Conservation (phyloP, 2,329 filamentous ascomycete species). For the Fonsecaea pugnacius region DNA sequence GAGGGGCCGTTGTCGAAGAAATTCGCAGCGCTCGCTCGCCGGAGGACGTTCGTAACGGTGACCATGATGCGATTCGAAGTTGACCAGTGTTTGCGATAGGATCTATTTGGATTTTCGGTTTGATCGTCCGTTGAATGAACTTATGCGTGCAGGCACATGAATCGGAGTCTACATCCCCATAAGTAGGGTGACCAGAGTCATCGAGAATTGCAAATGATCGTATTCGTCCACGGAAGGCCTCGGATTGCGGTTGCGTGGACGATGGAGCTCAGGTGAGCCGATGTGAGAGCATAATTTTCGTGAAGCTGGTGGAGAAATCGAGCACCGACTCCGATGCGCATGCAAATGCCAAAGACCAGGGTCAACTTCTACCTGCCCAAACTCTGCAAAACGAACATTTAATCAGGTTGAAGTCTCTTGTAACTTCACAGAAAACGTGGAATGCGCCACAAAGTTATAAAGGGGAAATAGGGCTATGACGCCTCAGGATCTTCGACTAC, state of each 20-base stretch:
- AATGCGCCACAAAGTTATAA: background rate
- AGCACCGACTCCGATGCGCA: background rate
- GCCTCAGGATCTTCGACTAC: background rate
- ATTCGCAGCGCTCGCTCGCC: slow-evolving; percentile 21
- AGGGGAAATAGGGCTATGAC: background rate
- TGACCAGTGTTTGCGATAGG: background rate
- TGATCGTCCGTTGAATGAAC: background rate
- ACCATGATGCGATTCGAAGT: background rate
- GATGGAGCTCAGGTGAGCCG: background rate
- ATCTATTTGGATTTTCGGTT: background rate
- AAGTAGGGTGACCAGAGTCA: background rate
- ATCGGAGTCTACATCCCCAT: background rate
- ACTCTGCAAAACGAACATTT: background rate
- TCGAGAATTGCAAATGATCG: background rate
- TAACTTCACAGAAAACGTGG: background rate
- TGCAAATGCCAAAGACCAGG: background rate
- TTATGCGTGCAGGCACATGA: too few relatives aligned
- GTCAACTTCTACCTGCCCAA: background rate
- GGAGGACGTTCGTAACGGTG: slow-evolving; percentile 20
- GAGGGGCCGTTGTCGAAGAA: slow-evolving; percentile 21
- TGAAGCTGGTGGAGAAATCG: background rate
- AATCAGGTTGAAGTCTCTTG: background rate
- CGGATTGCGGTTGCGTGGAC: background rate
- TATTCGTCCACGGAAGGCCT: background rate
- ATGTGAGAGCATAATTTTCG: background rate